phyloP scores from a whole-genome alignment of 257 asterid species.

The Salvia rosmarinus region DNA sequence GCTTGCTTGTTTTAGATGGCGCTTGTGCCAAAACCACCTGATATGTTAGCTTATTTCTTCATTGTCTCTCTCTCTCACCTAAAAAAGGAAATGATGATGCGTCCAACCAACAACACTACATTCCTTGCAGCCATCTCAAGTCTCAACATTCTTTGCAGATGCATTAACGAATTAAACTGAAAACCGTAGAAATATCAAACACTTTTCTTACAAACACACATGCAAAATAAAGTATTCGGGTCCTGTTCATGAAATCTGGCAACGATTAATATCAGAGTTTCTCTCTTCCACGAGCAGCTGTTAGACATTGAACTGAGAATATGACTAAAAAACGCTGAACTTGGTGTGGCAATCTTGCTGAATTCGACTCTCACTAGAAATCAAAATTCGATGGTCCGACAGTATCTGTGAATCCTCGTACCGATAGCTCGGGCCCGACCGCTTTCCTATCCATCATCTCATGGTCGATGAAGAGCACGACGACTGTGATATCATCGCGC shows the following conservation, averaged over 20 bases:
- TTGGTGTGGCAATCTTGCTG: neutral
- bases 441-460: slow-evolving; percentile 42
- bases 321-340: too few species aligned
- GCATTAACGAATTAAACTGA: neutral
- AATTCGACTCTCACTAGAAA: slow-evolving; percentile 31
- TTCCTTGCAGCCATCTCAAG: too few species aligned
- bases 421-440: slow-evolving; percentile 47
- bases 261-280: neutral
- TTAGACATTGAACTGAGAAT: neutral
- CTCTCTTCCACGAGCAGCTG: neutral
- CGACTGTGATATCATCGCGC: slow-evolving; percentile 79
- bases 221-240: slow-evolving; percentile 2
- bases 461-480: slow-evolving; percentile 66
- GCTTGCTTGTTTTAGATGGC: neutral
- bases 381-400: slow-evolving; percentile 57
- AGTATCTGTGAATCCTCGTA: slow-evolving; percentile 59
- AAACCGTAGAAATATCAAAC: neutral
- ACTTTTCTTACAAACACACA: slow-evolving; percentile 3
- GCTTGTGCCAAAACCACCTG: too few species aligned
- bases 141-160: neutral
- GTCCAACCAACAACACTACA: too few species aligned
- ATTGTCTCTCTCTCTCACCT: too few species aligned
- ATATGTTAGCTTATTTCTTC: too few species aligned
- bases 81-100: too few species aligned
- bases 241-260: neutral